Percentiles rank a stretch among this genome's conserved stretches.
These are phyloP conservation scores for Linanthus parryae DNA, from an alignment of 148 eudicot species.

Conservation along the genomic window DNA sequence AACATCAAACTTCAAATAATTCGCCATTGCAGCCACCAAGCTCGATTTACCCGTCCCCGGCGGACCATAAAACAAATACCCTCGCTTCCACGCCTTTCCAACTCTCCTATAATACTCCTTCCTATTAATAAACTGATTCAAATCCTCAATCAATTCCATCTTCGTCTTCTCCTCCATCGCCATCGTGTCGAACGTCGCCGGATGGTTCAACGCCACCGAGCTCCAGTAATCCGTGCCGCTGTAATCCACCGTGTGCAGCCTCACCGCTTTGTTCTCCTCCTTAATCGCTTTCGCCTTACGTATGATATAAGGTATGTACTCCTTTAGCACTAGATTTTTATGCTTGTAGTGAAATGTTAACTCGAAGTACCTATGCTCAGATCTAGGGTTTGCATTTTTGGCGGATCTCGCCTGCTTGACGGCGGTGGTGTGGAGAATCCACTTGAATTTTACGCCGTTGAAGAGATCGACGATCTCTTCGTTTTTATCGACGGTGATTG, in stretches of 20 bases:
- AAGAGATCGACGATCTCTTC: conserved; percentile 38
- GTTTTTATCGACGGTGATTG: conserved; percentile 37
- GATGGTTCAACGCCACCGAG: conserved; percentile 35
- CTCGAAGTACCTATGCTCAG: conserved; percentile 24
- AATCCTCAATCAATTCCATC: conserved; percentile 24
- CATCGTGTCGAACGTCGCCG: conserved; percentile 34
- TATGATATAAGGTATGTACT: conserved; percentile 32
- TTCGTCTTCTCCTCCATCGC: conserved; percentile 31
- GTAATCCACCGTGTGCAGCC: conserved; percentile 53
- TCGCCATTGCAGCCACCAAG: conserved; percentile 41
- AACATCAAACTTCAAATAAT: conserved; percentile 35
- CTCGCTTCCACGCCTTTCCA: conserved; percentile 47
- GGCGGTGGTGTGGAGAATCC: conserved; percentile 22
- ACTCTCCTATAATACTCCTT: conserved; percentile 35
- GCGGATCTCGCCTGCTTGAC: no score
- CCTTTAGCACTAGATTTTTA: conserved; percentile 22
- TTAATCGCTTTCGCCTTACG: conserved; percentile 31
- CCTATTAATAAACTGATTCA: conserved; percentile 23
- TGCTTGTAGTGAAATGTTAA: conserved; percentile 34
- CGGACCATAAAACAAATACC: conserved; percentile 40
- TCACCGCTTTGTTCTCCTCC: conserved; percentile 42
- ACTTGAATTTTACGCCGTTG: conserved; percentile 23
- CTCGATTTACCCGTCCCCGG: conserved; percentile 48
- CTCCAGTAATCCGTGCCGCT: conserved; percentile 48
- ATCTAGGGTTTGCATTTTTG: neutral